These are phyloP conservation scores for Populus euphratica DNA, from an alignment of 345 rosid species.

Conservation along the genomic window DNA sequence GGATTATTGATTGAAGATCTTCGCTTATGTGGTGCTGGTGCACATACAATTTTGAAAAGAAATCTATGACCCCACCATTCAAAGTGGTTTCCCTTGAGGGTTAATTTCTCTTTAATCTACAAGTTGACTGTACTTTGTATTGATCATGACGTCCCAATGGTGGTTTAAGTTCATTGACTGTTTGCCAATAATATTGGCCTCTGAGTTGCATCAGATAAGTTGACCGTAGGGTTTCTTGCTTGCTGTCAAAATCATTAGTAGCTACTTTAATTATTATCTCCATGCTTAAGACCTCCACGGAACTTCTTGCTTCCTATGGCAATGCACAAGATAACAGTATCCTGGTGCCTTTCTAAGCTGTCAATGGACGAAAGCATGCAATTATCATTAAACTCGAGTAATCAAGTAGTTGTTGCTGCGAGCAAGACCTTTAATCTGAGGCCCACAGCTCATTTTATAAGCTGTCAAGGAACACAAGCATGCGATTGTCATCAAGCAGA, in stretches of 20 bases:
- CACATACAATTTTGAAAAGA: not conserved
- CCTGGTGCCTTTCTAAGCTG: conserved; percentile 2
- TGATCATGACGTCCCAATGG: conserved; percentile 1
- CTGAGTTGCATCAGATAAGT: not conserved
- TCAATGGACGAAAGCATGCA: not conserved
- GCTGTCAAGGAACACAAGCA: not conserved
- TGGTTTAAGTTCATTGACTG: not conserved
- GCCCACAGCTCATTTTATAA: not conserved
- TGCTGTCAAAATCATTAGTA: conserved; percentile 11
- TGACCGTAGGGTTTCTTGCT: not conserved
- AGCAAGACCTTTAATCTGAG: not conserved
- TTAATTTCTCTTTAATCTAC: not conserved
- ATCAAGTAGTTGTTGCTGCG: not conserved
- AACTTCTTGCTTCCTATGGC: not conserved
- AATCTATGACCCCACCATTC: not conserved
- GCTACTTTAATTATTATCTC: not conserved
- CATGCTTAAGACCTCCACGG: not conserved
- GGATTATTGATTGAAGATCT: not conserved
- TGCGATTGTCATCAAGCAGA: not conserved
- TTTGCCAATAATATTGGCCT: not conserved
- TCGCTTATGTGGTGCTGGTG: not conserved
- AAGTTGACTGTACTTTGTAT: conserved; percentile 5
- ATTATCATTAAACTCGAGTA: not conserved
- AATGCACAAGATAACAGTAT: not conserved
- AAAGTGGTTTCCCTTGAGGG: not conserved